Evolutionary conservation across 1,284 basidiomycete genomes (phyloP), one percentile per base, ranked within the genome.

Genomic region (Trametes hirsuta): DNA sequence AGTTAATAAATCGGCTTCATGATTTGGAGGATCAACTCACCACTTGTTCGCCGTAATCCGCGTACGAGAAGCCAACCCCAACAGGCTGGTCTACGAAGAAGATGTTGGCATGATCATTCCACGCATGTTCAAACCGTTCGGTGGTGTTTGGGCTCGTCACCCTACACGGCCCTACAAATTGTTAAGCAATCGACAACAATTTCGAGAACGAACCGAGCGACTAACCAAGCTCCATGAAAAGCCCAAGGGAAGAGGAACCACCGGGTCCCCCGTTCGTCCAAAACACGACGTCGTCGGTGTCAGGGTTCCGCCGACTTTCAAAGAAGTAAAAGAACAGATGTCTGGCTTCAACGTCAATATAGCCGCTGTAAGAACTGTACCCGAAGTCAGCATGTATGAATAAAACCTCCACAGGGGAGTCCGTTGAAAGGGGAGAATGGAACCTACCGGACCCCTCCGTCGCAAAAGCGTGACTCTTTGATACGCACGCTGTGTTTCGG

Each of bases 261-360:
- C 84, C 84, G 1, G 68, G 68, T 12, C 84, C 85, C 63, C 85
- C 86, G 63, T 85, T 83, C 2, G 85, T 87, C 86, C 86, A 89
- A 61, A 88, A 81, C 35, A 88, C 79, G 3, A 91, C 81, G 61
- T 87, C 86, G 67, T 90, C 87, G 37, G 39, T 37, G 37, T 59
- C 56, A 15, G 63, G 63, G 15, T 61, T 57, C 1, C 63, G 56
- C 15, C 91, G 78, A 54, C 86, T 90, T 73, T 94, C 91, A 74
- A 94, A 94, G 69, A 84, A 85, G 75, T 82, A 83, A 79, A 93
- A 95, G 78, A 94, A 95, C 34, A 94, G 73, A 64, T 90, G 88
- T 41, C 87, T 81, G 6, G 88, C 86, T 63, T 85, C 80, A 40
- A 84, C 82, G 57, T 91, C 89, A 53, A 90, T 87, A 69, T 88